A percentile compares a stretch with the other conserved stretches of the same genome.
Conservation (phyloP, 169 alveolate genomes). For the Eimeria sp. region DNA sequence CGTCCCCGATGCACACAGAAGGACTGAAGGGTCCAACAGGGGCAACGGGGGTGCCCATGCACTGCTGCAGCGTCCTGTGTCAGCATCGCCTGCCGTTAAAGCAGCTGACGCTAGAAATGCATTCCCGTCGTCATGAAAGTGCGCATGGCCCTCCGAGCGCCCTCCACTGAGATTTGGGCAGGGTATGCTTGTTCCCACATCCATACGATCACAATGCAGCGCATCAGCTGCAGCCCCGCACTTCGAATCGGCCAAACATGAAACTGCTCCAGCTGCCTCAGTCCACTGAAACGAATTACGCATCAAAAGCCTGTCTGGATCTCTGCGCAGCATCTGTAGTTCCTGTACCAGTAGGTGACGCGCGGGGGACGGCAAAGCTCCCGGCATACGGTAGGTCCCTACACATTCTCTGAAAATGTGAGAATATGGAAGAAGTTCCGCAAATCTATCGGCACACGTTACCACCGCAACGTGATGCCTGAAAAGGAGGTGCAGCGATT, state of each 20-base stretch:
- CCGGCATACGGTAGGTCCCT: constrained; percentile 64
- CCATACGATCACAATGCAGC: constrained; percentile 14
- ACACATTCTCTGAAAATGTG: constrained; percentile 74
- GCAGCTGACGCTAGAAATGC: not conserved
- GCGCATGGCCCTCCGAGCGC: not conserved
- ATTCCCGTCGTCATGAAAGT: not conserved
- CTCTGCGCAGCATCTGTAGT: constrained; percentile 64
- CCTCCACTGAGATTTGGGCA: not conserved
- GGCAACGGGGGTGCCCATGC: constrained; percentile 60
- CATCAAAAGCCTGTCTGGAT: constrained; percentile 70
- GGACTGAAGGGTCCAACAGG: constrained; percentile 77
- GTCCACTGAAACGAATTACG: constrained; percentile 82
- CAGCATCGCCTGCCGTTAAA: not conserved
- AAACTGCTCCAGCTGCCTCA: constrained; percentile 65
- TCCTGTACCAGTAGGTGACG: constrained; percentile 77
- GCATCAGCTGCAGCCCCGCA: constrained; percentile 46
- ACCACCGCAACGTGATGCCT: constrained; percentile 56
- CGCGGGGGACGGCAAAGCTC: constrained; percentile 56
- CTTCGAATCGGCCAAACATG: constrained; percentile 33
- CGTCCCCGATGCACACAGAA: constrained; percentile 72
- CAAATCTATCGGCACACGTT: constrained; percentile 66
- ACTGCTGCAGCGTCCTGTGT: not conserved
- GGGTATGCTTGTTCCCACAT: not conserved
- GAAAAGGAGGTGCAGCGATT: constrained; percentile 43
- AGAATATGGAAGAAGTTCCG: constrained; percentile 77